A percentile compares a stretch with the other conserved stretches of the same genome.
phyloP scores from a whole-genome alignment of 192 early-diverging fungal species.

The Linnemannia elongata region DNA sequence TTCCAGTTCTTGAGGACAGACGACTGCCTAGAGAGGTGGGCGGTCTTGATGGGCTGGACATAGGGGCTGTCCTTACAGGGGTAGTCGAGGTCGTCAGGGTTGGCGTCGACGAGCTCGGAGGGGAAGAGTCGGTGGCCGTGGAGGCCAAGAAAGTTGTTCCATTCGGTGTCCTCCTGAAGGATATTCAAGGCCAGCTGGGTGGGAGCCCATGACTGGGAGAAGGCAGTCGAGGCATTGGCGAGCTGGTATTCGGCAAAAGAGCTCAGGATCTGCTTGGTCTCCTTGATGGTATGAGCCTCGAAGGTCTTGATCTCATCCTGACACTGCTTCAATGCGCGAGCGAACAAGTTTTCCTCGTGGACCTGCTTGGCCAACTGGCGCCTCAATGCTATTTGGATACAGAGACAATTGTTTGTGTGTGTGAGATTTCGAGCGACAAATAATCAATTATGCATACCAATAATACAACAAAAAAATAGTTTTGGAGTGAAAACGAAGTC shows the following conservation, averaged over 20 bases:
- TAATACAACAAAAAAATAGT: background rate
- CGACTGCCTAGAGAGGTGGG: conserved; percentile 53
- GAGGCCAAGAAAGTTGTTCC: conserved; percentile 49
- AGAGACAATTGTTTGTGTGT: background rate
- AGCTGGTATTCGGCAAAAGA: conserved; percentile 26
- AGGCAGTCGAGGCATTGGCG: conserved; percentile 10
- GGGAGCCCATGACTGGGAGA: conserved; percentile 34
- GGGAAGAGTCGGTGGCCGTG: conserved; percentile 40
- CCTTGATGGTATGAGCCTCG: conserved; percentile 44
- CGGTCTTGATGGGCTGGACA: conserved; percentile 55
- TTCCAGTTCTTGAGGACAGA: conserved; percentile 60
- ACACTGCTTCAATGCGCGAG: conserved; percentile 32
- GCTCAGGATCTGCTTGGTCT: conserved; percentile 36
- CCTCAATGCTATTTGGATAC: conserved; percentile 5
- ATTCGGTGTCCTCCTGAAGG: conserved; percentile 56
- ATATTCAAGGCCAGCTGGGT: conserved; percentile 45
- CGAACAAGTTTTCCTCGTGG: conserved; percentile 43
- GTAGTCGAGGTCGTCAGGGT: conserved; percentile 58
- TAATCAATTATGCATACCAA: background rate
- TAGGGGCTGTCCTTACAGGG: conserved; percentile 55
- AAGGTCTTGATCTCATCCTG: conserved; percentile 36
- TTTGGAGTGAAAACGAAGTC: conserved; percentile 25
- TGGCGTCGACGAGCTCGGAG: conserved; percentile 52
- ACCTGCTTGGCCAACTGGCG: conserved; percentile 40
- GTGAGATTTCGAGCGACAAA: background rate